Evolutionary conservation across 2,329 filamentous ascomycete species (phyloP).

Genomic region (Hypoxylon sp.): DNA sequence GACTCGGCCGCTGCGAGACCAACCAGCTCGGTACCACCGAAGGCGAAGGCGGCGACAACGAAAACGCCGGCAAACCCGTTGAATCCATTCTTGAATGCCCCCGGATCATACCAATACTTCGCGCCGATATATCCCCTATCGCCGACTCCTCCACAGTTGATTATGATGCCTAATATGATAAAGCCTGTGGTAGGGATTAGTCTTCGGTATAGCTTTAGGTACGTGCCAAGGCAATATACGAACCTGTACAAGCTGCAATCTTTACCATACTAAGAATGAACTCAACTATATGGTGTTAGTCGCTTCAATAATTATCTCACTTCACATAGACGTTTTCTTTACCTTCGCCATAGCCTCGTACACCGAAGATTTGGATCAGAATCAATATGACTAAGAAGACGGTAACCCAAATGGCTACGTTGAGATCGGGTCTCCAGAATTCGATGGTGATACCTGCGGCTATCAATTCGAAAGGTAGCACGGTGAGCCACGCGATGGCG

Average conservation of each 20-base stretch:
- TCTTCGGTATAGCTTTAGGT: background rate
- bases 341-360: slow-evolving; percentile 68
- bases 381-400: slow-evolving; percentile 66
- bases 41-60: slow-evolving; percentile 65
- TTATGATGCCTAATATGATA: slow-evolving; percentile 73
- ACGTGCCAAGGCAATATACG: background rate
- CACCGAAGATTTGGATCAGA: slow-evolving; percentile 68
- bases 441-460: slow-evolving; percentile 67
- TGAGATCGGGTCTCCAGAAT: slow-evolving; percentile 66
- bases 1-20: slow-evolving; percentile 67
- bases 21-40: slow-evolving; percentile 66
- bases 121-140: slow-evolving; percentile 71
- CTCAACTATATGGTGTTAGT: slow-evolving; percentile 61
- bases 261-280: slow-evolving; percentile 71
- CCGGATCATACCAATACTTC: slow-evolving; percentile 70
- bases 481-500: slow-evolving; percentile 62
- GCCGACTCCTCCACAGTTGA: slow-evolving; percentile 70
- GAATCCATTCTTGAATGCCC: slow-evolving; percentile 66
- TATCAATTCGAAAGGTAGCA: slow-evolving; percentile 67
- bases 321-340: slow-evolving; percentile 46
- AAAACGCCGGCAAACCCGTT: slow-evolving; percentile 66
- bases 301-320: slow-evolving; percentile 36
- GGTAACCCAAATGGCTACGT: slow-evolving; percentile 68
- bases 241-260: slow-evolving; percentile 63
- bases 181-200: slow-evolving; percentile 60